Evolutionary conservation across 2,329 filamentous ascomycete species (phyloP).

Genomic region (Colletotrichum truncatum): DNA sequence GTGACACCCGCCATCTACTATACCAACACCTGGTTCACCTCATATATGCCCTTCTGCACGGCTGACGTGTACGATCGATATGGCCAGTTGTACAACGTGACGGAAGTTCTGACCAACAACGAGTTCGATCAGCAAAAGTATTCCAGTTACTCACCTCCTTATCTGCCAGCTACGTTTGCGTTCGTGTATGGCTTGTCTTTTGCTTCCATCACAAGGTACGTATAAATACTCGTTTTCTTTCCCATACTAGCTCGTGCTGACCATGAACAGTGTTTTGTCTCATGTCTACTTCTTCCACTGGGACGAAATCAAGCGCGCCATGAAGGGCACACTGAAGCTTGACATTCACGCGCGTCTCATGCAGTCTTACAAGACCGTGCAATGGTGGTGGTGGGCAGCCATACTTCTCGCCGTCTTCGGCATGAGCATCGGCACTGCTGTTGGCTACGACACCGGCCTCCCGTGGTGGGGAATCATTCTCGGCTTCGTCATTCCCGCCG

Average conservation of each 20-base stretch:
- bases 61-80: constrained; percentile 61
- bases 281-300: constrained; percentile 51
- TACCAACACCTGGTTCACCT: constrained; percentile 64
- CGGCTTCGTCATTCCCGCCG: constrained; percentile 51
- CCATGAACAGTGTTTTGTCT: constrained; percentile 47
- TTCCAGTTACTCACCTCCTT: constrained; percentile 59
- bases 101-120: constrained; percentile 49
- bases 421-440: constrained; percentile 43
- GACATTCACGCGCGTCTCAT: constrained; percentile 61
- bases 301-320: constrained; percentile 46
- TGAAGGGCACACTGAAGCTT: constrained; percentile 22
- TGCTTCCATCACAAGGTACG: constrained; percentile 66
- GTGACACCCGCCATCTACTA: constrained; percentile 67
- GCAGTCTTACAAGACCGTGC: constrained; percentile 65
- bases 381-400: constrained; percentile 64
- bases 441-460: constrained; percentile 63
- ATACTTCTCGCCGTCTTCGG: constrained; percentile 54
- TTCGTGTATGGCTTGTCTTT: constrained; percentile 69
- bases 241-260: constrained; percentile 40
- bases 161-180: constrained; percentile 57
- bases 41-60: constrained; percentile 64
- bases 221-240: too few relatives aligned
- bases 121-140: constrained; percentile 57
- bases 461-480: constrained; percentile 65
- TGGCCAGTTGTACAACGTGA: constrained; percentile 56